phyloP scores from a whole-genome alignment of 768 basidiomycete species.

The Dacryopinax primogenitus region DNA sequence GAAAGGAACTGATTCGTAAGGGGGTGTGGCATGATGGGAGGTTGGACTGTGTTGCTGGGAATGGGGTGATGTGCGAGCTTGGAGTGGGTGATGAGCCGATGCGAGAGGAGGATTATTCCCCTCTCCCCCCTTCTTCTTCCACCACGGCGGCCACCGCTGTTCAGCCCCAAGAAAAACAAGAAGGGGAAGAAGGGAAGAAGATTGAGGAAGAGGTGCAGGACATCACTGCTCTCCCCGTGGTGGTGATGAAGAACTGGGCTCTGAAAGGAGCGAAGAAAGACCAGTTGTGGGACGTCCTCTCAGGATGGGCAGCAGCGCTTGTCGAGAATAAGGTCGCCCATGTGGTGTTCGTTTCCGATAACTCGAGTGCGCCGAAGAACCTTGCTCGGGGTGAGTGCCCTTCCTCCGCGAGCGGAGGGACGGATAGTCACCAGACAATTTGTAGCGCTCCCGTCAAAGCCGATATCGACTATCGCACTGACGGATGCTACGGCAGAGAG shows the following conservation, averaged over 20 bases:
- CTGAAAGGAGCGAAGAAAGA: slow-evolving; percentile 46
- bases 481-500: slow-evolving; percentile 75
- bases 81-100: slow-evolving; percentile 67
- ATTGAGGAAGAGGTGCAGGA: slow-evolving; percentile 29
- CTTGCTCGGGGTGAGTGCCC: slow-evolving; percentile 54
- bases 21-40: slow-evolving; percentile 80
- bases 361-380: slow-evolving; percentile 73
- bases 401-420: too few species aligned
- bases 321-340: slow-evolving; percentile 84
- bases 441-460: slow-evolving; percentile 72
- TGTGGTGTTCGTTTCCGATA: slow-evolving; percentile 81
- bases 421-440: too few species aligned
- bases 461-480: slow-evolving; percentile 62
- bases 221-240: slow-evolving; percentile 61
- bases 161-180: slow-evolving; percentile 11
- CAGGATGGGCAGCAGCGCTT: slow-evolving; percentile 73
- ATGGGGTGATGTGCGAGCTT: slow-evolving; percentile 73
- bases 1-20: slow-evolving; percentile 35
- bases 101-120: slow-evolving; percentile 27
- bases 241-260: slow-evolving; percentile 72
- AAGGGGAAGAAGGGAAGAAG: slow-evolving; percentile 13
- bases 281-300: slow-evolving; percentile 59
- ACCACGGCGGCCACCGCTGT: not conserved
- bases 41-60: slow-evolving; percentile 72
- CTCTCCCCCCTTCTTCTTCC: not conserved